A percentile compares a stretch with the other conserved stretches of the same genome.
These are phyloP conservation scores for Beauveria scarabaeidicola DNA, from an alignment of 2,329 filamentous ascomycete species.

Conservation along the genomic window DNA sequence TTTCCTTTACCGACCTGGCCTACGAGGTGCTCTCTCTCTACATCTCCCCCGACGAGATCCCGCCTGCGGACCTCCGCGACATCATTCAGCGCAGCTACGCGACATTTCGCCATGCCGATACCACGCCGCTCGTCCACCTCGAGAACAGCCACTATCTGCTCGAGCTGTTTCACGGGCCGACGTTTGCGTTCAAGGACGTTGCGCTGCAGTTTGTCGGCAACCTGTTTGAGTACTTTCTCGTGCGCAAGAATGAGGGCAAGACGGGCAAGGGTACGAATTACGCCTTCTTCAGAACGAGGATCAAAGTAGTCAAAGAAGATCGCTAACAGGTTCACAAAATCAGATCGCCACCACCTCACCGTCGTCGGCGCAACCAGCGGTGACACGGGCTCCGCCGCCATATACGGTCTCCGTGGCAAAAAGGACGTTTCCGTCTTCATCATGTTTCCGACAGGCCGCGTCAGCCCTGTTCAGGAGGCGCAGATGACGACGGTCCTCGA, in stretches of 20 bases:
- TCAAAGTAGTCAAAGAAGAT: not conserved
- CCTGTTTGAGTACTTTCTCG: constrained; percentile 81
- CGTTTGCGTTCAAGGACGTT: constrained; percentile 91
- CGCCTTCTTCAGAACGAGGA: not conserved
- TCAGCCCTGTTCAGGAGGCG: constrained; percentile 86
- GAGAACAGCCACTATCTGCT: constrained; percentile 71
- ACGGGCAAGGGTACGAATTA: constrained; percentile 38
- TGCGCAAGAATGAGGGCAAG: constrained; percentile 63
- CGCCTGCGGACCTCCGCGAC: constrained; percentile 65
- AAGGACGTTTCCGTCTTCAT: constrained; percentile 97
- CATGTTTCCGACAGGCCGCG: constrained; percentile 81
- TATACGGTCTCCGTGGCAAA: constrained; percentile 90
- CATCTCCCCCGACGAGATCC: constrained; percentile 77
- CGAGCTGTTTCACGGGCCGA: constrained; percentile 94
- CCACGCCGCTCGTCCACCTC: constrained; percentile 72
- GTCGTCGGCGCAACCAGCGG: constrained; percentile 82
- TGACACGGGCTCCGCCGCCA: constrained; percentile 88
- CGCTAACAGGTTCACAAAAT: not conserved
- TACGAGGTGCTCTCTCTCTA: constrained; percentile 81
- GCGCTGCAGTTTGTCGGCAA: constrained; percentile 95
- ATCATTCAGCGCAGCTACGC: constrained; percentile 82
- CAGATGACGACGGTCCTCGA: constrained; percentile 96
- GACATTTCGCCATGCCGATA: constrained; percentile 73
- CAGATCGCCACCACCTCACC: constrained; percentile 69
- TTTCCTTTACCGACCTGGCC: constrained; percentile 73